These are phyloP conservation scores for Corchorus olitorius DNA, from an alignment of 345 rosid genomes.

Conservation along the genomic window DNA sequence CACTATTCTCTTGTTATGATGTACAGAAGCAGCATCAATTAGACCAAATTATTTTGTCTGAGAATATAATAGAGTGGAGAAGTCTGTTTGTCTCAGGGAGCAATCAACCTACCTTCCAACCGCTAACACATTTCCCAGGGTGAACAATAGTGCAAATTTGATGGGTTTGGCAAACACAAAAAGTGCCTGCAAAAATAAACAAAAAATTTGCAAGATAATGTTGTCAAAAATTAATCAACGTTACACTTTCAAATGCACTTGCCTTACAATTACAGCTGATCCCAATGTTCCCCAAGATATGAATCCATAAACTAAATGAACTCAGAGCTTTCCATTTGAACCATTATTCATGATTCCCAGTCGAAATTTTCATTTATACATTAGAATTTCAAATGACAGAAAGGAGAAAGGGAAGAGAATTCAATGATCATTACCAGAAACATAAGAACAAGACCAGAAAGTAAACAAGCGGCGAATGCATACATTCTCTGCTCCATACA, in stretches of 20 bases:
- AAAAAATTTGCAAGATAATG: slow-evolving; percentile 5
- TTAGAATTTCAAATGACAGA: neutral
- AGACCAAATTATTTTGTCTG: neutral
- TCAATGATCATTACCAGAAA: slow-evolving; percentile 58
- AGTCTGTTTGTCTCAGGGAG: neutral
- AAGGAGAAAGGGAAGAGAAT: neutral
- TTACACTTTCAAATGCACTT: neutral
- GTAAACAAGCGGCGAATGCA: slow-evolving; percentile 66
- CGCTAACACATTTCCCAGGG: slow-evolving; percentile 84
- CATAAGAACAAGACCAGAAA: slow-evolving; percentile 69
- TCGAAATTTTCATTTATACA: neutral
- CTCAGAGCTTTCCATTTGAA: neutral
- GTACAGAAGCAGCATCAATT: slow-evolving; percentile 10
- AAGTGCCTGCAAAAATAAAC: slow-evolving; percentile 61
- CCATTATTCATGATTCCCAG: neutral
- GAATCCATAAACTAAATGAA: neutral
- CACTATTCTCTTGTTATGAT: slow-evolving; percentile 2
- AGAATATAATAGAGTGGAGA: neutral
- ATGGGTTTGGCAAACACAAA: slow-evolving; percentile 77
- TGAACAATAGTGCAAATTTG: slow-evolving; percentile 88
- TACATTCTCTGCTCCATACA: slow-evolving; percentile 61
- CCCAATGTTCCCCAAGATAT: neutral
- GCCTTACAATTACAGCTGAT: neutral
- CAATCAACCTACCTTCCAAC: slow-evolving; percentile 74
- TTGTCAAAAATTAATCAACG: neutral